Evolutionary conservation across 2,329 filamentous ascomycete genomes (phyloP).

Genomic region (Elsinoe batatas): DNA sequence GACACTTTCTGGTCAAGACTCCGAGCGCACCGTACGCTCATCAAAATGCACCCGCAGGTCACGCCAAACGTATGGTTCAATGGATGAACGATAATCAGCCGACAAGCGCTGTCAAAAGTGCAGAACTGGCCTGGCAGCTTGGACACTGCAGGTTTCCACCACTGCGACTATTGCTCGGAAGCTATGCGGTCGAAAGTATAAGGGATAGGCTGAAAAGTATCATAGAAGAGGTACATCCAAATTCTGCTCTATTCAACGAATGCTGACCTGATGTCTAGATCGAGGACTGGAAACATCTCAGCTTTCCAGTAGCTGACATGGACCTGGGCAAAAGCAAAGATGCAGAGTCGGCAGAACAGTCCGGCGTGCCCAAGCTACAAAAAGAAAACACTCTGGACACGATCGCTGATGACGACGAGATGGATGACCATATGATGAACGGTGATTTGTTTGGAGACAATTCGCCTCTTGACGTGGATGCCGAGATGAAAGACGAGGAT

Average conservation of each 20-base stretch:
- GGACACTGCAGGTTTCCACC: constrained; percentile 94
- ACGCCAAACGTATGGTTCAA: constrained; percentile 83
- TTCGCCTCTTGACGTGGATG: constrained; percentile 14
- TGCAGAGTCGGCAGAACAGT: constrained; percentile 12
- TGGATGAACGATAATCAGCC: constrained; percentile 91
- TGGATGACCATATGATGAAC: constrained; percentile 4
- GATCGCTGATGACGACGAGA: not conserved
- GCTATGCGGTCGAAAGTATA: constrained; percentile 92
- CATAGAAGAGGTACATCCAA: constrained; percentile 67
- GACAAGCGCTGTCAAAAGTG: constrained; percentile 83
- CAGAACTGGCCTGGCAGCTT: constrained; percentile 85
- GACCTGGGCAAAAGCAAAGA: constrained; percentile 20
- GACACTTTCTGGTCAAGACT: constrained; percentile 83
- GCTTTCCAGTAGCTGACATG: constrained; percentile 26
- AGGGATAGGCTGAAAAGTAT: constrained; percentile 79
- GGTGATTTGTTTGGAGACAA: not conserved
- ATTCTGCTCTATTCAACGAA: not conserved
- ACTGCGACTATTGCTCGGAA: constrained; percentile 73
- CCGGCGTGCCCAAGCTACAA: constrained; percentile 9
- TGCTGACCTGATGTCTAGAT: constrained; percentile 18
- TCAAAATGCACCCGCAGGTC: constrained; percentile 70
- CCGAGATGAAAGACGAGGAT: constrained; percentile 16
- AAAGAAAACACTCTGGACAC: constrained; percentile 5
- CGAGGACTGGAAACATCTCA: constrained; percentile 33
- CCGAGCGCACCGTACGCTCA: constrained; percentile 72